Conservation (phyloP, 2,329 filamentous ascomycete genomes). For the Aspergillus ochraceoroseus region DNA sequence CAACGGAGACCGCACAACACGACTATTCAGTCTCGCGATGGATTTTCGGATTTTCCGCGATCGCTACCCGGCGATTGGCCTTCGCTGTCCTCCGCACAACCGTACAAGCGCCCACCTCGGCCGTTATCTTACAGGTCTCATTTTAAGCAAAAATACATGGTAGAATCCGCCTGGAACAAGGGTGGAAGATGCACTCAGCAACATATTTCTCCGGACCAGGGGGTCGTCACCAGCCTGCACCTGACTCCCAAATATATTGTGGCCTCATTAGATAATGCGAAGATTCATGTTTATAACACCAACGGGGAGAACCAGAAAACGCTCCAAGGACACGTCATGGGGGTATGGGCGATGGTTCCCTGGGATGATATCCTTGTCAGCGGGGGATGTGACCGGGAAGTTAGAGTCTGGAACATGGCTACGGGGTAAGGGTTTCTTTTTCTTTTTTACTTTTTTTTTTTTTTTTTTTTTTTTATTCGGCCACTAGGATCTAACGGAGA, state of each 20-base stretch:
- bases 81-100: conserved; percentile 29
- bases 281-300: conserved; percentile 96
- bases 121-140: conserved; percentile 87
- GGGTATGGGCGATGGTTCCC: conserved; percentile 98
- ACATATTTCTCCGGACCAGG: conserved; percentile 93
- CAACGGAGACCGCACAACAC: conserved; percentile 27
- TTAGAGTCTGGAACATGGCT: conserved; percentile 92
- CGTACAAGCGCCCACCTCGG: conserved; percentile 52
- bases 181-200: conserved; percentile 78
- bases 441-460: not conserved
- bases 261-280: conserved; percentile 93
- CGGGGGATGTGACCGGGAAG: conserved; percentile 92
- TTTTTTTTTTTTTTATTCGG: not conserved
- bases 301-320: conserved; percentile 83
- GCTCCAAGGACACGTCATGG: conserved; percentile 94
- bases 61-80: conserved; percentile 33
- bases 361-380: conserved; percentile 95
- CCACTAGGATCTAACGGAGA: not conserved
- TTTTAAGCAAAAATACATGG: conserved; percentile 95
- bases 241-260: conserved; percentile 95
- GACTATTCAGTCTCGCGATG: conserved; percentile 42
- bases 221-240: conserved; percentile 92
- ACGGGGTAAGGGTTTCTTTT: conserved; percentile 61
- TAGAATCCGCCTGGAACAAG: conserved; percentile 93
- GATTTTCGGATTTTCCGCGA: conserved; percentile 46